Base-by-base conservation (phyloP, 1,139 yeast species). In the Geotrichum reessii region DNA sequence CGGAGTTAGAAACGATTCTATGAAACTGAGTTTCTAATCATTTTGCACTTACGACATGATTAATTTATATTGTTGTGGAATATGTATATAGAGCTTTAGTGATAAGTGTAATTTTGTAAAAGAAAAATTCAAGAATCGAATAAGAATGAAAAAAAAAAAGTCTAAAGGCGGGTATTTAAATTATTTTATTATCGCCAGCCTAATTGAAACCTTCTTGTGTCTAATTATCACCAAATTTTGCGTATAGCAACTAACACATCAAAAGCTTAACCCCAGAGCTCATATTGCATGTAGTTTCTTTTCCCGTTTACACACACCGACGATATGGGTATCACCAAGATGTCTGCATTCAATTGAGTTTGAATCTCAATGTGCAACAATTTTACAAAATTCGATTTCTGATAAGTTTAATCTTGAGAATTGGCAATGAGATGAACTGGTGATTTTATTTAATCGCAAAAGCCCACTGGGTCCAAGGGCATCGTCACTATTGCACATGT, bases 11-110 rank as follows among this genome's bases (percentile, higher is more conserved):
- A 37, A n/a, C 9, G 17, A 8, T 6, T 3, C n/a, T 37, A 25
- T 25, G 28, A 25, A 17, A 12, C 17, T 3, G 17, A 12, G 40
- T 1, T 33, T 14, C 3, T 17, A 33, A 17, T 17, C n/a, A n/a
- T n/a, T n/a, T n/a, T 33, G 40, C 9, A 50, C 53, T 37, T 33
- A 50, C 53, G 53, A 50, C 53, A 50, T 50, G 24, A 14, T 50
- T 25, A 8, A n/a, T 4, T 3, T 19, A 21, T 22, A n/a, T n/a
- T n/a, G n/a, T 44, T 40, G 21, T n/a, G 19, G 47, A 44, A 8
- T 46, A 21, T 22, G 47, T 21, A 46, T 37, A n/a, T 12, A 12
- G 14, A 12, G 17, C 17, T 33, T 11, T 47, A 12, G 21, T 12
- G 27, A 28, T 47, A 22, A n/a, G 17, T 22, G 12, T 47, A 33